phyloP scores from a whole-genome alignment of 176 grass and related monocot species.

The Pontederia crassipes region DNA sequence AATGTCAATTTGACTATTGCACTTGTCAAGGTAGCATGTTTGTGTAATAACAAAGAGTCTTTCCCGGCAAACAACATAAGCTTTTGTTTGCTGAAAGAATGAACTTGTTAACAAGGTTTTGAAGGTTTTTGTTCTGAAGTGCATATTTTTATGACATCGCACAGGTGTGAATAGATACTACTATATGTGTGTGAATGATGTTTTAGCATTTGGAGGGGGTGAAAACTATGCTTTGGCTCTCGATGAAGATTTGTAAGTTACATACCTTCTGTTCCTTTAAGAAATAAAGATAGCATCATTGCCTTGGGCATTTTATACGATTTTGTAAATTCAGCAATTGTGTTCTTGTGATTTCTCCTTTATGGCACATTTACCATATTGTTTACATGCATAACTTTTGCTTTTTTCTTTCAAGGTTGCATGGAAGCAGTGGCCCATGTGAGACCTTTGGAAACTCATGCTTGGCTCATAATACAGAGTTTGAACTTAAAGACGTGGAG shows the following conservation, averaged over 20 bases:
- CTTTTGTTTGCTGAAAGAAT: no score
- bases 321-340: background rate
- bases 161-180: slow-evolving; percentile 79
- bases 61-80: no score
- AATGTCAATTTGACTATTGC: no score
- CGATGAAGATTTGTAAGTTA: slow-evolving; percentile 85
- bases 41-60: no score
- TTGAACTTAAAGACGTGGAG: slow-evolving; percentile 70
- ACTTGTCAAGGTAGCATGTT: no score
- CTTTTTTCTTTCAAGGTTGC: slow-evolving; percentile 44
- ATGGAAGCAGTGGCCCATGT: slow-evolving; percentile 69
- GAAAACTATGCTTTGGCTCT: slow-evolving; percentile 60
- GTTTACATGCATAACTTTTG: slow-evolving; percentile 2
- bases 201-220: slow-evolving; percentile 79
- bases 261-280: background rate
- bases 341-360: slow-evolving; percentile 4
- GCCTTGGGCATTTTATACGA: background rate
- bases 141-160: slow-evolving; percentile 4
- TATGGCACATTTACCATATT: background rate
- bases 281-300: background rate
- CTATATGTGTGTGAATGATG: slow-evolving; percentile 81
- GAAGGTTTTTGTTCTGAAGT: slow-evolving; percentile 14
- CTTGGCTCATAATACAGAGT: slow-evolving; percentile 65
- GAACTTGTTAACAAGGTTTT: background rate
- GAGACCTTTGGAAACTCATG: slow-evolving; percentile 86